These are phyloP conservation scores for Leucoagaricus sp. DNA, from an alignment of 1,284 basidiomycete genomes.

Conservation along the genomic window DNA sequence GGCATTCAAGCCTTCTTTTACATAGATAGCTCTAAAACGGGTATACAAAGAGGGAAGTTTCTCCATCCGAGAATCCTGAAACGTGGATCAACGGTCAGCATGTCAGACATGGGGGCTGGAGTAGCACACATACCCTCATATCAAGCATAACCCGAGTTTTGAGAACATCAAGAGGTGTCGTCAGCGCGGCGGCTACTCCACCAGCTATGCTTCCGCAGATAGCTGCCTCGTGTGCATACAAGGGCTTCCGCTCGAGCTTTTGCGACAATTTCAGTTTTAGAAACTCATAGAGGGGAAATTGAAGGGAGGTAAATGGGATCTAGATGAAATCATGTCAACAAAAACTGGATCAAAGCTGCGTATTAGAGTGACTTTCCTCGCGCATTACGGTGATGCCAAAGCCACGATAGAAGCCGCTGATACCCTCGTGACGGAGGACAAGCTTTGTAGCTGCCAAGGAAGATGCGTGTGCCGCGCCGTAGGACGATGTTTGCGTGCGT, in stretches of 20 bases:
- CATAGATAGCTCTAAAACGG: constrained; percentile 68
- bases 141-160: constrained; percentile 99
- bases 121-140: constrained; percentile 51
- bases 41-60: constrained; percentile 47
- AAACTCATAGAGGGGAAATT: constrained; percentile 95
- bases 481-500: constrained; percentile 47
- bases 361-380: constrained; percentile 32
- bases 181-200: constrained; percentile 85
- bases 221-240: constrained; percentile 85
- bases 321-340: constrained; percentile 30
- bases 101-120: background rate
- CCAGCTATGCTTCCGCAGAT: constrained; percentile 92
- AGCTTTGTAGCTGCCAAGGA: constrained; percentile 42
- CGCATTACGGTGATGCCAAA: constrained; percentile 51
- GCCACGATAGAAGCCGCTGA: constrained; percentile 46
- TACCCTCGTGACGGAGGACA: constrained; percentile 38
- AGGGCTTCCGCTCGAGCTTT: constrained; percentile 51
- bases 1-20: constrained; percentile 71
- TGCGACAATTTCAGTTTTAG: constrained; percentile 71
- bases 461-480: constrained; percentile 41
- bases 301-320: constrained; percentile 98
- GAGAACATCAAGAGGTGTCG: constrained; percentile 95
- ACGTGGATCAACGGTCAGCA: background rate
- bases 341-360: background rate
- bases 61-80: background rate